Evolutionary conservation across 345 rosid genomes (phyloP), one percentile per base, ranked within the genome.

Genomic region (Alliaria petiolata): DNA sequence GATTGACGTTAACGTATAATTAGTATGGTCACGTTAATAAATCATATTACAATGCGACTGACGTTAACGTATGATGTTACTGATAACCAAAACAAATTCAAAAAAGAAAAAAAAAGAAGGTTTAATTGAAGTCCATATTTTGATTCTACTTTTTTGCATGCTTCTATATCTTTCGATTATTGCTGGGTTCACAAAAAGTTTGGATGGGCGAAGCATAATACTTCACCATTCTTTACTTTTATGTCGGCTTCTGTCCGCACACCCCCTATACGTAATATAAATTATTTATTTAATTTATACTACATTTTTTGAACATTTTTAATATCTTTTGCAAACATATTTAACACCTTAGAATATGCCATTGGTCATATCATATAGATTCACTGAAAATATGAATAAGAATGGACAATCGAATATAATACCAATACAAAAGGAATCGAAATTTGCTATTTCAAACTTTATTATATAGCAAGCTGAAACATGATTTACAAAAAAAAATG

Each of bases 11-110:
- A 56, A 65, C 78, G 69, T 66, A 31, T 56, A 53, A 63, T 17
- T 33, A 42, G 4, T 35, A 26, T 36, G 65, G 65, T 55, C 77
- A 72, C 71, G 65, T 54, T 72, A 35, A 72, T 62, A 71, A 59
- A 57, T 64, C 42, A 64, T 46, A 45, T 45, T 56, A 72, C 42
- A 55, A 11, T 55, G 26, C 58, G 35, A 55, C 45, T 72, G 77
- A 72, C 49, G 67, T 74, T 66, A 57, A 65, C 78, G 63, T 75
- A 31, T 75, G 78, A 75, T 75, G 74, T 75, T 75, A 75, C 74
- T 50, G 22, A 20, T 67, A 75, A 51, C 56, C 38, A 33, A n/a
- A 55, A 53, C 39, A 53, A 42, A n/a, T 8, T 11, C 25, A 2
- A 31, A 25, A 65, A 14, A 51, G 36, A 54, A n/a, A 50, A 0